Base-by-base conservation (phyloP, 768 basidiomycete species). In the Kockovaella imperatae region DNA sequence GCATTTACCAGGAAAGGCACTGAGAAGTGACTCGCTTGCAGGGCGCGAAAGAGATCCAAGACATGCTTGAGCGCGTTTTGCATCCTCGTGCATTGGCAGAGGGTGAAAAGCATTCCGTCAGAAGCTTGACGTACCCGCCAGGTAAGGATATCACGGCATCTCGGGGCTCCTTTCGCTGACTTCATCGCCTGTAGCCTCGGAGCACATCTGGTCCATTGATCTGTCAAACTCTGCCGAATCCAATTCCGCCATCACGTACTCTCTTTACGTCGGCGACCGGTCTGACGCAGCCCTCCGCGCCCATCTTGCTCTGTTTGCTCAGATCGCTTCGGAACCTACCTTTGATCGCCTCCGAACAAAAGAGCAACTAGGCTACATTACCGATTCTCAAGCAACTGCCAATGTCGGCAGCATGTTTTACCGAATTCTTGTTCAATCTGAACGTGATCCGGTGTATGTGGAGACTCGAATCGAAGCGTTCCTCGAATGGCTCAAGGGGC, bases 361-460 rank as follows among this genome's bases (percentile, higher is more conserved):
- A 66, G 88, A 97, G 65, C 95, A 99, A 70, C 77, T 99, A 1
- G 95, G 95, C 4, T 99, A 99, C 68, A 77, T 95, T 35, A 91
- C 95, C 29, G 21, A 42, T 78, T 76, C 7, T 54, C 54, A 17
- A 56, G 58, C 7, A 36, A 60, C 8, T 69, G 84, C 35, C 65
- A 77, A 34, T 83, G 85, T n/a, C 75, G 81, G 79, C 36, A 79
- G 84, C 52, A 77, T 79, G 53, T 89, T 90, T 5, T 72, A 90
- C 52, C 80, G 86, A 35, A 78, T 97, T 45, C 74, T 89, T 5
- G 78, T 97, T 25, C 95, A 99, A 73, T 87, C 85, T 64, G 90
- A 96, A 73, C 82, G 82, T 47, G 74, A 76, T 8, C 81, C 90
- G 7, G 77, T 74, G 20, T 87, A 84, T 68, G 76, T 97, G 35